These are phyloP conservation scores for Sporisorium scitamineum DNA, from an alignment of 1,284 basidiomycete genomes.

Conservation along the genomic window DNA sequence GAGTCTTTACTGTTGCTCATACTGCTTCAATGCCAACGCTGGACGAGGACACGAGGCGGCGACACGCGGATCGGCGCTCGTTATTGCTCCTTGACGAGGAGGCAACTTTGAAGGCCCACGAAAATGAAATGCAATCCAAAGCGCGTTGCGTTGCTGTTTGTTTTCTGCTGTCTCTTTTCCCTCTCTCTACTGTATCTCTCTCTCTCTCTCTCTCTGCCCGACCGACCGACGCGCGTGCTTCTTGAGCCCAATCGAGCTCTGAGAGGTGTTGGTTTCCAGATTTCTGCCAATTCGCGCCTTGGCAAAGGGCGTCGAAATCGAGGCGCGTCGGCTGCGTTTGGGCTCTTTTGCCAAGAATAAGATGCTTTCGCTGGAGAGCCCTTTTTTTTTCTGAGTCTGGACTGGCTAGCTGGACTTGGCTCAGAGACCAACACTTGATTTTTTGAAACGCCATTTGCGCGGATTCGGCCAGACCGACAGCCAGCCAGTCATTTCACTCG, in stretches of 20 bases:
- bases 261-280: constrained; percentile 16
- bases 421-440: constrained; percentile 42
- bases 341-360: not conserved
- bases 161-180: not conserved
- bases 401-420: not conserved
- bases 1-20: too few relatives aligned
- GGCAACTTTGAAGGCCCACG: too few relatives aligned
- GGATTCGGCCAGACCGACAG: constrained; percentile 9
- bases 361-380: too few relatives aligned
- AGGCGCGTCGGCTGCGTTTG: constrained; percentile 40
- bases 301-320: constrained; percentile 9
- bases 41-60: too few relatives aligned
- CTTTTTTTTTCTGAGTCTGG: not conserved
- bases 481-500: not conserved
- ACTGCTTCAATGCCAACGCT: too few relatives aligned
- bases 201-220: not conserved
- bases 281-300: not conserved
- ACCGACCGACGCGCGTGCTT: not conserved
- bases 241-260: too few relatives aligned
- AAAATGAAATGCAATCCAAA: not conserved
- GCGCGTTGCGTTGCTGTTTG: not conserved
- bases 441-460: constrained; percentile 15
- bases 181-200: not conserved
- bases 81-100: too few relatives aligned
- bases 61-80: too few relatives aligned